Evolutionary conservation across 768 basidiomycete genomes (phyloP).

Genomic region (Boletus edulis): DNA sequence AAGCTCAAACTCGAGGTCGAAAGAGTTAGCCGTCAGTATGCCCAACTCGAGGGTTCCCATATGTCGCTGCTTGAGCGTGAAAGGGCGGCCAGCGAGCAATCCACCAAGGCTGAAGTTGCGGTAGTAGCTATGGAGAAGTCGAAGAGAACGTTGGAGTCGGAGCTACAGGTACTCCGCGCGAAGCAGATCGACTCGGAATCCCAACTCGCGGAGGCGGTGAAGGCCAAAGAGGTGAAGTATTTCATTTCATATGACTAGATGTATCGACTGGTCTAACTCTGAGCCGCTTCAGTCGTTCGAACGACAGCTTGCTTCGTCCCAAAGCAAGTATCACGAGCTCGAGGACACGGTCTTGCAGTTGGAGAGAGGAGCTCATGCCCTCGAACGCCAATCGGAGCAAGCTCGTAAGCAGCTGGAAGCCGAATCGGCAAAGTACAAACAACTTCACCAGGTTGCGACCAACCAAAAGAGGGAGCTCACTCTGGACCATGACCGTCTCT

Average conservation of each 20-base stretch:
- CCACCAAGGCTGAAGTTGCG: constrained; percentile 45
- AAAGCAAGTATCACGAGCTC: constrained; percentile 77
- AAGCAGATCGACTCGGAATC: constrained; percentile 67
- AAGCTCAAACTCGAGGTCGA: constrained; percentile 79
- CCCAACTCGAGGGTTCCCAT: constrained; percentile 57
- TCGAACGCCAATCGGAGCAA: constrained; percentile 70
- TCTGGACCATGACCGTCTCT: constrained; percentile 63
- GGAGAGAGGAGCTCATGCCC: constrained; percentile 76
- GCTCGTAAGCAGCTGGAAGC: constrained; percentile 69
- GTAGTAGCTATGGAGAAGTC: constrained; percentile 64
- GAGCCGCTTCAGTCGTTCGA: constrained; percentile 57
- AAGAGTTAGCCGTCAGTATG: constrained; percentile 55
- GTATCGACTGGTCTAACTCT: not conserved
- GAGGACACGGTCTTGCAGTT: constrained; percentile 86
- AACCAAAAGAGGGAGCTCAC: constrained; percentile 68
- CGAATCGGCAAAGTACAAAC: constrained; percentile 69
- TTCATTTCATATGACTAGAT: not conserved
- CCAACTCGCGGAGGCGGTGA: constrained; percentile 56
- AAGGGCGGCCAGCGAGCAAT: constrained; percentile 47
- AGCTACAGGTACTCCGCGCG: constrained; percentile 65
- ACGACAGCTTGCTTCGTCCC: constrained; percentile 68
- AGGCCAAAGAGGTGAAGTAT: constrained; percentile 69
- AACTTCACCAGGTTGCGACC: constrained; percentile 65
- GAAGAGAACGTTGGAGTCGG: constrained; percentile 67
- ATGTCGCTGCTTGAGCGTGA: constrained; percentile 64